phyloP scores from a whole-genome alignment of 1,139 yeast species.

The Debaryomyces sp. region DNA sequence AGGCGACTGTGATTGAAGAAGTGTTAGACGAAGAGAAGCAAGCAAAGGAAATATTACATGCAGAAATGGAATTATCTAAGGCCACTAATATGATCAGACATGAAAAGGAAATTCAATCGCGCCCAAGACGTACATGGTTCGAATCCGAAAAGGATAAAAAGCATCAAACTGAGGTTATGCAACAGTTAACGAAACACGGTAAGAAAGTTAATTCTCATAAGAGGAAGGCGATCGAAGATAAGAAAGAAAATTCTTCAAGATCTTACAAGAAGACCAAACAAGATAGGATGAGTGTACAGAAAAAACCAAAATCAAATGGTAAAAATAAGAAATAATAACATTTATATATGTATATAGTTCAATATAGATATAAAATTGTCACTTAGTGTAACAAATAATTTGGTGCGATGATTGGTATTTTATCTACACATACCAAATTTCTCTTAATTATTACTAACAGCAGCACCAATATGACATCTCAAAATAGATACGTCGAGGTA shows the following conservation, averaged over 20 bases:
- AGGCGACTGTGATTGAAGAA: slow-evolving; percentile 65
- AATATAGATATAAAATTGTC: slow-evolving; percentile 1
- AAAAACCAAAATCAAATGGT: slow-evolving; percentile 14
- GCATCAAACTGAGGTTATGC: slow-evolving; percentile 45
- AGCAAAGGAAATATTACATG: slow-evolving; percentile 81
- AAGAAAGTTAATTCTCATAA: slow-evolving; percentile 56
- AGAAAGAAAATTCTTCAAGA: slow-evolving; percentile 50
- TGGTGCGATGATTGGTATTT: background rate
- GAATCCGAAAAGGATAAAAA: slow-evolving; percentile 75
- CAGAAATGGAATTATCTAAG: slow-evolving; percentile 88
- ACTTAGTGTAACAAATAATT: background rate
- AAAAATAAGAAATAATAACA: background rate
- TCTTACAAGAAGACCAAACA: slow-evolving; percentile 71
- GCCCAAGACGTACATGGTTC: slow-evolving; percentile 98
- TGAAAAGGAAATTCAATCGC: slow-evolving; percentile 76
- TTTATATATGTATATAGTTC: background rate
- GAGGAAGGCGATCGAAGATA: slow-evolving; percentile 56
- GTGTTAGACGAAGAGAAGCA: slow-evolving; percentile 85
- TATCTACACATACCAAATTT: background rate
- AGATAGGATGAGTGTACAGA: slow-evolving; percentile 47
- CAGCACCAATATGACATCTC: slow-evolving; percentile 10
- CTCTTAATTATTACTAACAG: background rate
- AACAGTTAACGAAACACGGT: slow-evolving; percentile 48
- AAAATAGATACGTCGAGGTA: slow-evolving; percentile 30
- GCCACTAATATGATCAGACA: slow-evolving; percentile 84